Evolutionary conservation across 2,329 filamentous ascomycete genomes (phyloP).

Genomic region (Didymella keratinophila): DNA sequence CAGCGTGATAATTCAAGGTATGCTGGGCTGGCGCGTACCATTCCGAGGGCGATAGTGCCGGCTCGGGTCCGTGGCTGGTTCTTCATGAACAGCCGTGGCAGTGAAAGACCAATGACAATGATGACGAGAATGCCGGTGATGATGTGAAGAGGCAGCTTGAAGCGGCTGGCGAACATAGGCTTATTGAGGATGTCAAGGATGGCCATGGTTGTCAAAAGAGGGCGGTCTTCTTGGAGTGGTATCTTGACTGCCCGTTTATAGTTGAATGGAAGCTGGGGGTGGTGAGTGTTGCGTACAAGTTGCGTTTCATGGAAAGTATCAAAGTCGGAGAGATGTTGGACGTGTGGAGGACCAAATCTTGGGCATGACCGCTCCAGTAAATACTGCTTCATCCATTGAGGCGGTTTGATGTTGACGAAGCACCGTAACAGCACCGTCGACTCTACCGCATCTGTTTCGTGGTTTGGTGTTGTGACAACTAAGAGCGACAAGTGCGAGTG

Average conservation of each 20-base stretch:
- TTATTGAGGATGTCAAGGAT: slow-evolving; percentile 24
- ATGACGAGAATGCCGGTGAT: slow-evolving; percentile 23
- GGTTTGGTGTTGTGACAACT: slow-evolving; percentile 16
- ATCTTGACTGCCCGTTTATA: not conserved
- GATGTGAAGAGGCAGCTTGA: slow-evolving; percentile 28
- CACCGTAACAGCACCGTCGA: slow-evolving; percentile 4
- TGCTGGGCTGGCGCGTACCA: slow-evolving; percentile 22
- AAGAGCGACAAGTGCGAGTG: slow-evolving; percentile 18
- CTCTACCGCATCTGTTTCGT: slow-evolving; percentile 20
- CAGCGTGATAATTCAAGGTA: not conserved
- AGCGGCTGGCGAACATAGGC: slow-evolving; percentile 38
- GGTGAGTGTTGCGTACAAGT: not conserved
- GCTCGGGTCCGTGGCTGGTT: slow-evolving; percentile 32
- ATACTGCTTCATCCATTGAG: slow-evolving; percentile 2
- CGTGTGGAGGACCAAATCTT: not conserved
- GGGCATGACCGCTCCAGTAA: slow-evolving; percentile 3
- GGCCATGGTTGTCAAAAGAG: slow-evolving; percentile 11
- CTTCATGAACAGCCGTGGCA: slow-evolving; percentile 32
- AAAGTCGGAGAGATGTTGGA: not conserved
- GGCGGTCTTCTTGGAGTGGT: not conserved
- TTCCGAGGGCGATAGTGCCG: slow-evolving; percentile 34
- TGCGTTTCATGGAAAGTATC: not conserved
- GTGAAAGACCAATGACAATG: slow-evolving; percentile 25
- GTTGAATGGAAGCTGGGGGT: not conserved
- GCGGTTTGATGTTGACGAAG: slow-evolving; percentile 2